A percentile compares a stretch with the other conserved stretches of the same genome.
Evolutionary conservation across 2,329 filamentous ascomycete species (phyloP).

Genomic region (Penicillium verrucosum): DNA sequence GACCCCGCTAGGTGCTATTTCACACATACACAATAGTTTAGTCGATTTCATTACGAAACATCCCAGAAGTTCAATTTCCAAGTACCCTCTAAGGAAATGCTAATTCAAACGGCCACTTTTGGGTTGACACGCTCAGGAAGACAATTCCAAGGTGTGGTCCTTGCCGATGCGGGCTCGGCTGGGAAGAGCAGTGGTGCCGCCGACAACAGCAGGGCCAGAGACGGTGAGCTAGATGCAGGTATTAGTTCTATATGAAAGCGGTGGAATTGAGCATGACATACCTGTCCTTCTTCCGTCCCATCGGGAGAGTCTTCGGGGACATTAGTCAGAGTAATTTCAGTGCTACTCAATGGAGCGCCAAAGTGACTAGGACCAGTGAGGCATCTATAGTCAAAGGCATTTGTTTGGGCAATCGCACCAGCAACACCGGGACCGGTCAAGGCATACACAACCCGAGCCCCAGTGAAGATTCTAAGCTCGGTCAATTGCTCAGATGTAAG

Average conservation of each 20-base stretch:
- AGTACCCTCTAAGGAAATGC: background rate
- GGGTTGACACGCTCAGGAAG: conserved; percentile 4
- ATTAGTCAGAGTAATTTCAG: conserved; percentile 68
- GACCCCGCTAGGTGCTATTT: background rate
- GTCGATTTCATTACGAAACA: background rate
- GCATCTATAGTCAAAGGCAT: conserved; percentile 78
- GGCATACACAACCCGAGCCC: conserved; percentile 79
- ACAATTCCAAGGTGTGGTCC: conserved; percentile 68
- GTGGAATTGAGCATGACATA: conserved; percentile 38
- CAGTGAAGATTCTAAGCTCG: conserved; percentile 76
- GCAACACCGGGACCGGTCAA: conserved; percentile 79
- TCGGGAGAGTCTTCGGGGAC: conserved; percentile 33
- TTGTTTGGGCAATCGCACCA: conserved; percentile 82
- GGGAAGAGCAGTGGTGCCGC: conserved; percentile 62
- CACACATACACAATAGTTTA: background rate
- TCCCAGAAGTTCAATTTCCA: background rate
- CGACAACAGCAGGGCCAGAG: conserved; percentile 69
- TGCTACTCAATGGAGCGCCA: conserved; percentile 72
- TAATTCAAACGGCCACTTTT: background rate
- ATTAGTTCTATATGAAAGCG: background rate
- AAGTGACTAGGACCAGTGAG: conserved; percentile 62
- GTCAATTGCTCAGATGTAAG: conserved; percentile 69
- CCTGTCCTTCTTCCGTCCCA: conserved; percentile 58
- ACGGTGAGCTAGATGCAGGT: conserved; percentile 59
- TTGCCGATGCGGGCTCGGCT: conserved; percentile 63